phyloP scores from a whole-genome alignment of 148 eudicot species.

The Heliamphora exappendiculata region DNA sequence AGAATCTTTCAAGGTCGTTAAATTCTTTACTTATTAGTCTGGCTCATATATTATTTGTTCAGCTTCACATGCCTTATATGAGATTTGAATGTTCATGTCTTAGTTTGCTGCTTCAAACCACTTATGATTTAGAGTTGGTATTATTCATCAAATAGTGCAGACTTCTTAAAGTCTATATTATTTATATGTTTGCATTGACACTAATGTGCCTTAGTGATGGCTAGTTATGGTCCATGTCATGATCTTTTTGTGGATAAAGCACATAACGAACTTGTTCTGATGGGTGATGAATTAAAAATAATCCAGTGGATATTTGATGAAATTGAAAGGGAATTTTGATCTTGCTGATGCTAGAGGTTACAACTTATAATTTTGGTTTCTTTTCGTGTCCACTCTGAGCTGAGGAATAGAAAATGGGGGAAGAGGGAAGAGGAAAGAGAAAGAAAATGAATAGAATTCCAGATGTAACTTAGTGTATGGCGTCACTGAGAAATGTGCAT shows the following conservation, averaged over 20 bases:
- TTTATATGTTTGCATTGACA: not conserved
- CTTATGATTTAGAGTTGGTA: not conserved
- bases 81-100: not conserved
- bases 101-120: not conserved
- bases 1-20: conserved; percentile 48
- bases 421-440: not conserved
- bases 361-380: too few species aligned
- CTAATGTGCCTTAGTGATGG: not conserved
- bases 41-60: not conserved
- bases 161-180: not conserved
- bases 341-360: not conserved
- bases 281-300: not conserved
- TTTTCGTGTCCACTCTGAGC: not conserved
- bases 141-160: not conserved
- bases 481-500: not conserved
- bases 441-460: not conserved
- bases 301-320: not conserved
- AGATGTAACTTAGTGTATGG: not conserved
- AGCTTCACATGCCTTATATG: not conserved
- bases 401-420: not conserved
- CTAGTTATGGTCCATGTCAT: not conserved
- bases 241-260: not conserved
- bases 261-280: not conserved
- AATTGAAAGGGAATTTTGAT: not conserved
- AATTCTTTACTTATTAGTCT: not conserved